These are phyloP conservation scores for Lodderomyces oxycetoniae DNA, from an alignment of 1,139 yeast species.

Conservation along the genomic window DNA sequence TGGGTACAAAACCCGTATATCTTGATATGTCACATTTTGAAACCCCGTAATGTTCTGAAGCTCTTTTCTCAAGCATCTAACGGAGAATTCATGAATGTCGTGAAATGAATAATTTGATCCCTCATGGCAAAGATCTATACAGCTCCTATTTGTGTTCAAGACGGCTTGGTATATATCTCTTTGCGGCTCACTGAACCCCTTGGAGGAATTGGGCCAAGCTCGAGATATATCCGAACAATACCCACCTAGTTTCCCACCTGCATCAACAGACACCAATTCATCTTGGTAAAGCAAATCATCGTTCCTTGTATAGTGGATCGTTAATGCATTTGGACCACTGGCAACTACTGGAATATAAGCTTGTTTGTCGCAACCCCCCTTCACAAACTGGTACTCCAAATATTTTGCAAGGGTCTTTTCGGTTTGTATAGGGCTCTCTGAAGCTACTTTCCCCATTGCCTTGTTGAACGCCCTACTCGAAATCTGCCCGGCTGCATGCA, in stretches of 20 bases:
- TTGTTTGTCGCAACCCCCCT: conserved; percentile 82
- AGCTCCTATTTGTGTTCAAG: conserved; percentile 70
- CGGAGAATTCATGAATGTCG: conserved; percentile 72
- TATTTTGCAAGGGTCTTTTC: conserved; percentile 81
- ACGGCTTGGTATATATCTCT: conserved; percentile 85
- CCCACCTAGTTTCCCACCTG: conserved; percentile 92
- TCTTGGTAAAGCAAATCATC: conserved; percentile 71
- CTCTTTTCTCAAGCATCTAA: conserved; percentile 54
- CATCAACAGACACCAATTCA: conserved; percentile 89
- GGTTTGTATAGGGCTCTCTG: conserved; percentile 44
- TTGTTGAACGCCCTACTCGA: conserved; percentile 80
- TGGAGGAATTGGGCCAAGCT: conserved; percentile 83
- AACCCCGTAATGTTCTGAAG: conserved; percentile 69
- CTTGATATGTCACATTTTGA: conserved; percentile 39
- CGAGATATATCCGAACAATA: conserved; percentile 95
- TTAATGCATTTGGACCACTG: conserved; percentile 79
- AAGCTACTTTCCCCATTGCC: conserved; percentile 63
- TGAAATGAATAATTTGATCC: conserved; percentile 53
- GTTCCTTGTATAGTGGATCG: conserved; percentile 87
- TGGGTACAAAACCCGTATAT: conserved; percentile 66
- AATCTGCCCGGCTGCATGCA: conserved; percentile 78
- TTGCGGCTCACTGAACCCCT: conserved; percentile 71
- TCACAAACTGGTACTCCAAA: conserved; percentile 75
- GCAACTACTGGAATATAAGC: conserved; percentile 98
- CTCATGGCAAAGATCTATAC: conserved; percentile 65